Evolutionary conservation across 1,139 yeast genomes (phyloP).

Genomic region (Suhomyces chickasaworum): DNA sequence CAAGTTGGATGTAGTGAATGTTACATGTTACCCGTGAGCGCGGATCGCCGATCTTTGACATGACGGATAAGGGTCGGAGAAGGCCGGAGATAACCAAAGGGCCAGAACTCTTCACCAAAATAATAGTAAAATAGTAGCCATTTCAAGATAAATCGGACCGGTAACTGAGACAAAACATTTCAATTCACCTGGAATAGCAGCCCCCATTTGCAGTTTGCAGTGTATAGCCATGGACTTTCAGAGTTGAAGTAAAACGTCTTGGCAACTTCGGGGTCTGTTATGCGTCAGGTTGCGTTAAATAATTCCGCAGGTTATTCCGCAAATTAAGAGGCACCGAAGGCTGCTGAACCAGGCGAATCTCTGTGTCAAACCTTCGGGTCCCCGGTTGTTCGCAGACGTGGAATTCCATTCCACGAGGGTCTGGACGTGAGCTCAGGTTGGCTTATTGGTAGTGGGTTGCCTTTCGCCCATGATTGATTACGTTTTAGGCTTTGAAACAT

Average conservation of each 20-base stretch:
- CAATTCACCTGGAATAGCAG: background rate
- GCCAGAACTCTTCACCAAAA: too few species aligned
- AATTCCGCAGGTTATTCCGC: background rate
- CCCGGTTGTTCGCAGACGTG: background rate
- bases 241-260: slow-evolving; percentile 5
- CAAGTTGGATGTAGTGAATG: too few species aligned
- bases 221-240: background rate
- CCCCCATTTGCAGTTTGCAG: too few species aligned
- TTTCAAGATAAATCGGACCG: too few species aligned
- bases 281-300: background rate
- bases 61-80: background rate
- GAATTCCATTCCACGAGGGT: background rate
- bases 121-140: too few species aligned
- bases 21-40: background rate
- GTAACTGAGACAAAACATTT: too few species aligned
- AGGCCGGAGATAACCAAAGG: background rate
- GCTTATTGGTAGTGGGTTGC: background rate
- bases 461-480: too few species aligned
- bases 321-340: background rate
- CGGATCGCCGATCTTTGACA: background rate
- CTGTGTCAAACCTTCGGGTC: background rate
- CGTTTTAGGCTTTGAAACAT: too few species aligned
- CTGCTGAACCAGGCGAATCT: background rate
- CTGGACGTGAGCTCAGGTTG: background rate
- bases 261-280: slow-evolving; percentile 3